Evolutionary conservation across 257 asterid genomes (phyloP).

Genomic region (Perilla frutescens): DNA sequence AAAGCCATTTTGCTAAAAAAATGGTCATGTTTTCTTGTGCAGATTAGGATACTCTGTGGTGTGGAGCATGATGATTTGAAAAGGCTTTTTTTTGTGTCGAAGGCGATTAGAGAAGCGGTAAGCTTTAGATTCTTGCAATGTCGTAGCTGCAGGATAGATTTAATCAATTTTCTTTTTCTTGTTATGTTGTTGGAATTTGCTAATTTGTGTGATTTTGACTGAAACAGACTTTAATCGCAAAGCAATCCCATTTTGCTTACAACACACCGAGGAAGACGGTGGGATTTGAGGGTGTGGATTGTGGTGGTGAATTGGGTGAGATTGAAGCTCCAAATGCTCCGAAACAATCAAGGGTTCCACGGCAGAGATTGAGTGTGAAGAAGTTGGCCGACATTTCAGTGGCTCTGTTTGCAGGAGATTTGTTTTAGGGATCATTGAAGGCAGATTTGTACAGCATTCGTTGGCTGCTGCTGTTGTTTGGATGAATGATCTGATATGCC

Average conservation of each 20-base stretch:
- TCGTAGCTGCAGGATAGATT: background rate
- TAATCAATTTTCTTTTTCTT: background rate
- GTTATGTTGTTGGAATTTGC: background rate
- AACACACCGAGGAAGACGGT: conserved; percentile 68
- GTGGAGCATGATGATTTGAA: conserved; percentile 90
- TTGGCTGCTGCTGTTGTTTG: background rate
- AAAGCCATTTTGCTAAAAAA: conserved; percentile 5
- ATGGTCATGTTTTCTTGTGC: conserved; percentile 21
- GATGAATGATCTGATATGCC: conserved; percentile 18
- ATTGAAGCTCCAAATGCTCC: conserved; percentile 72
- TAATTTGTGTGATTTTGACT: background rate
- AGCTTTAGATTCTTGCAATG: conserved; percentile 16
- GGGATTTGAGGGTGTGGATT: conserved; percentile 38
- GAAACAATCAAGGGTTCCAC: conserved; percentile 51
- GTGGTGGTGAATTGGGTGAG: conserved; percentile 37
- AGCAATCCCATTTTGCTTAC: conserved; percentile 63
- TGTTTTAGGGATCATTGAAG: conserved; percentile 36
- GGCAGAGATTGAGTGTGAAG: conserved; percentile 47
- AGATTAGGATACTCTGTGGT: conserved; percentile 73
- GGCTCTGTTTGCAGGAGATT: conserved; percentile 52
- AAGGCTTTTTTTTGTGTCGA: conserved; percentile 63
- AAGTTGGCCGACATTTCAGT: conserved; percentile 63
- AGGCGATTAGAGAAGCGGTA: conserved; percentile 63
- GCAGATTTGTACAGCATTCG: conserved; percentile 27
- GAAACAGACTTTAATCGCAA: conserved; percentile 68